phyloP scores from a whole-genome alignment of 129 eudicot species.

The Flaveria trinervia region DNA sequence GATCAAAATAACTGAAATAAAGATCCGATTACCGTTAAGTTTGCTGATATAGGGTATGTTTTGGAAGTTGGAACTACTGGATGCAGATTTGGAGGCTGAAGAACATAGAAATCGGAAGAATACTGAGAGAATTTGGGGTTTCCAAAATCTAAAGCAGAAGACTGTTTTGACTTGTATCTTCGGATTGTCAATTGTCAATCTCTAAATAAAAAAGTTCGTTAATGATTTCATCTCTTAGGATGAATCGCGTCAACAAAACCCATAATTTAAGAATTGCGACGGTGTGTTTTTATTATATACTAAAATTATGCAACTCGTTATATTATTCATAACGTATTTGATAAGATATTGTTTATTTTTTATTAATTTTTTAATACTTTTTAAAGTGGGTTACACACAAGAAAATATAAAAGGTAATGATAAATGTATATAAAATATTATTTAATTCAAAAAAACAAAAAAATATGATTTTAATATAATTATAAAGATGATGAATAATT shows the following conservation, averaged over 20 bases:
- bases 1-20: not conserved
- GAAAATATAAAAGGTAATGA: no score
- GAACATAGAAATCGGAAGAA: constrained; percentile 23
- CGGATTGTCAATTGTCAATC: constrained; percentile 31
- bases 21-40: not conserved
- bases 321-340: no score
- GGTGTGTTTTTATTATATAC: not conserved
- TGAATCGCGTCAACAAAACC: constrained; percentile 22
- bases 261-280: constrained; percentile 9
- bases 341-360: no score
- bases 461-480: no score
- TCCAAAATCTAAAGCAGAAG: not conserved
- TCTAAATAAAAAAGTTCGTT: constrained; percentile 22
- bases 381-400: no score
- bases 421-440: no score
- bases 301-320: no score
- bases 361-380: no score
- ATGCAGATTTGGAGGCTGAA: constrained; percentile 11
- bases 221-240: constrained; percentile 6
- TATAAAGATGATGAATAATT: no score
- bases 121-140: constrained; percentile 9
- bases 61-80: not conserved
- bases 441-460: no score
- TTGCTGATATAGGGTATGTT: constrained; percentile 13
- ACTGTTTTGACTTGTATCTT: constrained; percentile 29